Evolutionary conservation across 2,329 filamentous ascomycete genomes (phyloP).

Genomic region (Aspergillus japonicus): DNA sequence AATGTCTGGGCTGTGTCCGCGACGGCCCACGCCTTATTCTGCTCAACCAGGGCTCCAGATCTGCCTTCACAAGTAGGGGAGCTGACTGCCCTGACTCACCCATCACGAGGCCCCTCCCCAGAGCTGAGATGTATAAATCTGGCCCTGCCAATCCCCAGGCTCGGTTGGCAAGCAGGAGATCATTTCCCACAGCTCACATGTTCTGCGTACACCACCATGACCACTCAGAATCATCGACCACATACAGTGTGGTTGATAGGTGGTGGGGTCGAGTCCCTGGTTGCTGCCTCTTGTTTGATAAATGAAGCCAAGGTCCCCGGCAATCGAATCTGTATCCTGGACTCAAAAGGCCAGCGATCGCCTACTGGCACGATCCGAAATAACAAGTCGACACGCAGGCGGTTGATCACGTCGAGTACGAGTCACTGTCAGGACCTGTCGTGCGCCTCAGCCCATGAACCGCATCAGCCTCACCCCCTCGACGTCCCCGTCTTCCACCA

Average conservation of each 20-base stretch:
- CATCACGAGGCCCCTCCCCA: neutral
- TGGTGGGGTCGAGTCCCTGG: neutral
- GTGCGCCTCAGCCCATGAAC: neutral
- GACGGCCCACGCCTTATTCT: neutral
- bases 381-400: neutral
- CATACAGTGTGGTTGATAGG: constrained; percentile 2
- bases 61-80: neutral
- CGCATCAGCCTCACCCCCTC: neutral
- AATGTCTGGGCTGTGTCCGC: neutral
- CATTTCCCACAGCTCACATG: neutral
- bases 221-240: neutral
- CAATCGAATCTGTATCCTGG: neutral
- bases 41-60: neutral
- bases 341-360: neutral
- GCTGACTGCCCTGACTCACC: neutral
- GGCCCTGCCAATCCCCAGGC: neutral
- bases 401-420: neutral
- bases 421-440: neutral
- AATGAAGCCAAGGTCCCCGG: constrained; percentile 1
- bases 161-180: neutral
- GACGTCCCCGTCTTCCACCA: neutral
- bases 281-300: constrained; percentile 2
- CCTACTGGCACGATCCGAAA: neutral
- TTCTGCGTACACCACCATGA: neutral
- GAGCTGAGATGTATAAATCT: neutral